These are phyloP conservation scores for Grifola frondosa DNA, from an alignment of 1,284 basidiomycete genomes.

Conservation along the genomic window DNA sequence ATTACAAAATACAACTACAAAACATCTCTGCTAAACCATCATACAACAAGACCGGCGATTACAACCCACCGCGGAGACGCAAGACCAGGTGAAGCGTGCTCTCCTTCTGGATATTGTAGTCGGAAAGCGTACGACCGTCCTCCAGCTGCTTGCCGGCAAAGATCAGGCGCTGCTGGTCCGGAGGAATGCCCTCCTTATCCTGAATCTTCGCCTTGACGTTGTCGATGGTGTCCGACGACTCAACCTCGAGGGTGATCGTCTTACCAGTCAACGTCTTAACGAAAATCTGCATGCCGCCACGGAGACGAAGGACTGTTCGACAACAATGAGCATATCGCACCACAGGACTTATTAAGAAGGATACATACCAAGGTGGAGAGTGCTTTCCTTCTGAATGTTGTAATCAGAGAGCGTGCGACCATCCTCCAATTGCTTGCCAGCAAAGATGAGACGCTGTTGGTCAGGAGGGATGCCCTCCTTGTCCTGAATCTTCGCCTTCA, in stretches of 20 bases:
- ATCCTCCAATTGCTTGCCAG: conserved; percentile 79
- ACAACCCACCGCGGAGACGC: conserved; percentile 75
- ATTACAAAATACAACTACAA: not conserved
- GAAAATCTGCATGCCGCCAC: conserved; percentile 33
- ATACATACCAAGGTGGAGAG: conserved; percentile 29
- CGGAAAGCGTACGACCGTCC: conserved; percentile 28
- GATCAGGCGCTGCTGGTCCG: conserved; percentile 29
- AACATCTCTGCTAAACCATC: not conserved
- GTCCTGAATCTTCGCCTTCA: conserved; percentile 55
- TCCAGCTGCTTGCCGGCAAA: conserved; percentile 30
- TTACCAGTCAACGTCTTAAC: conserved; percentile 31
- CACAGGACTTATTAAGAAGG: not conserved
- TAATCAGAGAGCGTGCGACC: conserved; percentile 57
- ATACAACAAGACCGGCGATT: conserved; percentile 12
- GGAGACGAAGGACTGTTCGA: conserved; percentile 31
- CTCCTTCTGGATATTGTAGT: conserved; percentile 70
- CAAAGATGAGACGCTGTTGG: conserved; percentile 84
- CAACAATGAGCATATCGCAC: not conserved
- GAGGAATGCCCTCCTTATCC: conserved; percentile 29
- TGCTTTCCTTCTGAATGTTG: conserved; percentile 35
- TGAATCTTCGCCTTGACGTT: conserved; percentile 31
- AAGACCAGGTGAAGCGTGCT: conserved; percentile 65
- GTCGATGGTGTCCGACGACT: conserved; percentile 30
- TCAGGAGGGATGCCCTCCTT: conserved; percentile 77
- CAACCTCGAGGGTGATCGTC: conserved; percentile 29